Conservation (phyloP, 306 rosid genomes). For the Ceratonia siliqua region DNA sequence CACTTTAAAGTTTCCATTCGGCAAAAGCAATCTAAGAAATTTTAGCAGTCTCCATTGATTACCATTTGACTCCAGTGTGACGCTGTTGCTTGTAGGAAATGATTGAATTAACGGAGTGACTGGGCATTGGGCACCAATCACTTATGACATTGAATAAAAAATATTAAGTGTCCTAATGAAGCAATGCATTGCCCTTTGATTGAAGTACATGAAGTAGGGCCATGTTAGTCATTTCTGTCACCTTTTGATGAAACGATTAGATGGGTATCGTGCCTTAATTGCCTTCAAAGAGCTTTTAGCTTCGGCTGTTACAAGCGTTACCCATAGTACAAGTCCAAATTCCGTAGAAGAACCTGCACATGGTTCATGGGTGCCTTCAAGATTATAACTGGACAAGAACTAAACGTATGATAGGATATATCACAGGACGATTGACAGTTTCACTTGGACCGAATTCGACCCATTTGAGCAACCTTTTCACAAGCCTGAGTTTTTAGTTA, state of each 20-base stretch:
- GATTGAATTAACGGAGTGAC: slow-evolving; percentile 37
- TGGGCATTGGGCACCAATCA: slow-evolving; percentile 29
- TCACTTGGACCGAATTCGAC: background rate
- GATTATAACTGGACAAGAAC: too few species aligned
- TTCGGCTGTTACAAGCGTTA: background rate
- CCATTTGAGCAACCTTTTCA: background rate
- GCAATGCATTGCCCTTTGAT: background rate
- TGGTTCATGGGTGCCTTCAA: background rate
- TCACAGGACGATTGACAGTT: background rate
- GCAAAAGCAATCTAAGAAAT: background rate
- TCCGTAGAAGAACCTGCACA: background rate
- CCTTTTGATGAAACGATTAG: background rate
- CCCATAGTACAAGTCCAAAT: background rate
- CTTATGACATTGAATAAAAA: background rate
- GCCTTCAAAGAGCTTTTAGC: background rate
- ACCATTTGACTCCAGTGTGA: slow-evolving; percentile 29
- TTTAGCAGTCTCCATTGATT: background rate
- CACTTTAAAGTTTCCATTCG: background rate
- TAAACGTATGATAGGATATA: background rate
- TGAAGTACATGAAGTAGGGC: slow-evolving; percentile 34
- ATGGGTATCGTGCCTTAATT: slow-evolving; percentile 16
- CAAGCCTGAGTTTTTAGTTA: background rate
- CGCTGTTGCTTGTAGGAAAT: slow-evolving; percentile 43
- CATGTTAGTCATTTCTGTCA: background rate
- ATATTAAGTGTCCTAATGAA: background rate